Conservation (phyloP, 306 rosid species). For the Quercus agrifolia region DNA sequence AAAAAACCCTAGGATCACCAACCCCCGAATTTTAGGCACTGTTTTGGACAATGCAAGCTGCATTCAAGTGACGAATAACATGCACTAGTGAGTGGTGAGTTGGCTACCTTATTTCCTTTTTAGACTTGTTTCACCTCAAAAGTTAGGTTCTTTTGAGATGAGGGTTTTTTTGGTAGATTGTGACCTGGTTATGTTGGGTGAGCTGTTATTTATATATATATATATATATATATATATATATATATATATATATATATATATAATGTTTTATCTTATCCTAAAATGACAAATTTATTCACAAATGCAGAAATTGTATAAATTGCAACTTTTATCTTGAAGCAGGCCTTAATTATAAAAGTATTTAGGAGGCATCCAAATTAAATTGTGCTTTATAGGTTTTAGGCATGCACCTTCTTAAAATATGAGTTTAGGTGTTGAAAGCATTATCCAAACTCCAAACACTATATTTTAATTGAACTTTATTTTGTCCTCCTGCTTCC, state of each 20-base stretch:
- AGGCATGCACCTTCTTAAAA: background rate
- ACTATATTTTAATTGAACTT: background rate
- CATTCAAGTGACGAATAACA: background rate
- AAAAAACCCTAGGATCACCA: constrained; percentile 16
- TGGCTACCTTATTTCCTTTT: background rate
- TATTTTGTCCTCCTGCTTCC: constrained; percentile 12
- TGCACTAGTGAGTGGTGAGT: background rate
- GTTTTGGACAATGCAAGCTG: constrained; percentile 9
- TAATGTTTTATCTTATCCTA: background rate
- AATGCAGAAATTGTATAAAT: background rate
- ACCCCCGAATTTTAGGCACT: constrained; percentile 8
- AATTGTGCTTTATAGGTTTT: background rate
- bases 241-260: too few relatives aligned
- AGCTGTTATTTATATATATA: background rate
- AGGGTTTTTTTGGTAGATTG: constrained; percentile 8
- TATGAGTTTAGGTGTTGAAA: constrained; percentile 11
- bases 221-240: too few relatives aligned
- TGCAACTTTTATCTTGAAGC: too few relatives aligned
- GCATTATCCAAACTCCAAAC: constrained; percentile 16
- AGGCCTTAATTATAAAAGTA: too few relatives aligned
- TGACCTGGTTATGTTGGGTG: constrained; percentile 19
- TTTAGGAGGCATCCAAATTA: too few relatives aligned
- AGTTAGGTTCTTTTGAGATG: constrained; percentile 8
- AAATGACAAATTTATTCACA: constrained; percentile 16
- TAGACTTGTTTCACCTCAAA: constrained; percentile 5